Conservation (phyloP, 495 filamentous ascomycete genomes). For the Pseudoneurospora amorphoporcata region DNA sequence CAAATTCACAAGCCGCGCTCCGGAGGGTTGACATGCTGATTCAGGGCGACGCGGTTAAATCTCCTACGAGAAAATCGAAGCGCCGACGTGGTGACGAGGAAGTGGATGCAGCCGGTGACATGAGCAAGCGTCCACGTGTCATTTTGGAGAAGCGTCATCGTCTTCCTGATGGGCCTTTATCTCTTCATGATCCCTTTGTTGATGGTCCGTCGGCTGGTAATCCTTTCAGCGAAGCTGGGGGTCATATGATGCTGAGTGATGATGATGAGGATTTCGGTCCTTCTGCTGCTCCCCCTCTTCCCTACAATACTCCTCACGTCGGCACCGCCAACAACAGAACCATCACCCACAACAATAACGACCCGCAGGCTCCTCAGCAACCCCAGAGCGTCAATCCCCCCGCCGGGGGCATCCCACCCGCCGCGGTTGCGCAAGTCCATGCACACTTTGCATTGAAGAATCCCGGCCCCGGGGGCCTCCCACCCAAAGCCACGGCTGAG, state of each 20-base stretch:
- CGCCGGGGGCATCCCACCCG: background rate
- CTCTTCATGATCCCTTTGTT: background rate
- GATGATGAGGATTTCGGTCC: background rate
- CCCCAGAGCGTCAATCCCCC: background rate
- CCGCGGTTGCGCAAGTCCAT: background rate
- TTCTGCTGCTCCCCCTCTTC: background rate
- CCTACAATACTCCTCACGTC: background rate
- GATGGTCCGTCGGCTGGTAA: background rate
- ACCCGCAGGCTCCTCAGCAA: background rate
- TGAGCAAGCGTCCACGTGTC: background rate
- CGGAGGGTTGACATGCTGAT: background rate
- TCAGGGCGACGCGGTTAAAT: background rate
- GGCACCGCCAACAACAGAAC: background rate
- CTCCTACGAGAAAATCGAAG: background rate
- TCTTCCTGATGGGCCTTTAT: background rate
- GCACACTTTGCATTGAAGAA: background rate
- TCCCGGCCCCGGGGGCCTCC: background rate
- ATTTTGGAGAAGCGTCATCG: background rate
- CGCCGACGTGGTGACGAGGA: background rate
- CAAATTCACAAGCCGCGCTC: background rate
- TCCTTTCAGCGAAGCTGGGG: background rate
- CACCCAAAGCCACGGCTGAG: background rate
- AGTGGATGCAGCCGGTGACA: background rate
- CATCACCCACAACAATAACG: background rate
- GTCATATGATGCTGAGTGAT: background rate